These are phyloP conservation scores for Acaromyces ingoldii DNA, from an alignment of 1,284 basidiomycete genomes.

Conservation along the genomic window DNA sequence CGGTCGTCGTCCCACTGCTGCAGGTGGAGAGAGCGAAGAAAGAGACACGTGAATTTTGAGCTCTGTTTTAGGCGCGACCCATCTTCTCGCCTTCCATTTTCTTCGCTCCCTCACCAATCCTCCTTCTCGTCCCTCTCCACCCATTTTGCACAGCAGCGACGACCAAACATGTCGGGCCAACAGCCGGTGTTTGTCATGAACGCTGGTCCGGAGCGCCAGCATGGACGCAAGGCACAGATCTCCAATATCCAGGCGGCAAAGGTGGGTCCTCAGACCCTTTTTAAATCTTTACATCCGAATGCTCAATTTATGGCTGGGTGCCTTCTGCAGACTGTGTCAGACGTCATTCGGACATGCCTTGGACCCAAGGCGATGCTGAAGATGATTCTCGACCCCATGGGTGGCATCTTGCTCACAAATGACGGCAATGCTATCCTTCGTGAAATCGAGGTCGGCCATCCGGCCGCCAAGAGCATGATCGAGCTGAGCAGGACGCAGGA, in stretches of 20 bases:
- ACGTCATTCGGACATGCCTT: conserved; percentile 96
- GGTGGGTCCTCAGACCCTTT: no score
- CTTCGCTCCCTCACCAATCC: no score
- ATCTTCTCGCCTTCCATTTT: no score
- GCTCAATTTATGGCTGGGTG: not conserved
- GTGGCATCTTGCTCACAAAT: conserved; percentile 65
- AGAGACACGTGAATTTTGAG: no score
- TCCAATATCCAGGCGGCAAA: conserved; percentile 97
- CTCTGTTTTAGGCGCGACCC: no score
- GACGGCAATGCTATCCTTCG: conserved; percentile 96
- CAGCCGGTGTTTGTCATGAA: conserved; percentile 55
- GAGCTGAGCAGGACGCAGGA: conserved; percentile 95
- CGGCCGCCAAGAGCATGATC: conserved; percentile 99
- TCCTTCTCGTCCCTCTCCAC: no score
- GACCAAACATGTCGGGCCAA: conserved; percentile 43
- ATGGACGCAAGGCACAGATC: conserved; percentile 89
- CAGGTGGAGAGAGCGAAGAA: no score
- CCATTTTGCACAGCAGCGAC: no score
- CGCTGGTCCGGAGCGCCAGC: conserved; percentile 85
- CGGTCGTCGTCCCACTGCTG: no score
- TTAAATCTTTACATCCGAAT: no score
- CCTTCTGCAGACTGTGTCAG: conserved; percentile 76
- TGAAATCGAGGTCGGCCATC: conserved; percentile 96
- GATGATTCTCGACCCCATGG: conserved; percentile 81
- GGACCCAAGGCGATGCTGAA: conserved; percentile 98